Percentiles rank a stretch among this genome's conserved stretches.
Conservation (phyloP, 768 basidiomycete species). For the Coprinellus micaceus region DNA sequence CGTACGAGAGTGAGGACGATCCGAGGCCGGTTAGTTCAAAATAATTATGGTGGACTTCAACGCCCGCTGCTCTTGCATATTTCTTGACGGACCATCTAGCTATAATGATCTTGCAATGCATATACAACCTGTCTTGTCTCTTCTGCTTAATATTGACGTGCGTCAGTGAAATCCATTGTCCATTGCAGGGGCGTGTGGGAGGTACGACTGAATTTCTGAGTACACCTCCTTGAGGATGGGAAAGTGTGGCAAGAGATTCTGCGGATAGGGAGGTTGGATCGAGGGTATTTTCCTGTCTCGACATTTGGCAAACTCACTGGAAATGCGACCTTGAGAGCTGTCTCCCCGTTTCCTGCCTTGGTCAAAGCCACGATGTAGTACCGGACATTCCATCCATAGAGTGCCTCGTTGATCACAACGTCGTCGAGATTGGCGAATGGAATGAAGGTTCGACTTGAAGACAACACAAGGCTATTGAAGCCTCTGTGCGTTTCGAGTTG, state of each 20-base stretch:
- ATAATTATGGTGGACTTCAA: not conserved
- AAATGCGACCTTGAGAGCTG: constrained; percentile 52
- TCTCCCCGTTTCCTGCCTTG: constrained; percentile 22
- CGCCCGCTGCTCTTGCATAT: too few species aligned
- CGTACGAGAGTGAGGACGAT: constrained; percentile 73
- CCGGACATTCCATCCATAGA: constrained; percentile 67
- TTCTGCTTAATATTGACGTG: too few species aligned
- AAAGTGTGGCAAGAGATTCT: constrained; percentile 67
- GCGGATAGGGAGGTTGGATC: not conserved
- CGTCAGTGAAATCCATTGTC: not conserved
- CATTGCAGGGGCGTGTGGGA: constrained; percentile 19
- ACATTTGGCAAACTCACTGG: constrained; percentile 39
- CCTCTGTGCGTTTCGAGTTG: constrained; percentile 74
- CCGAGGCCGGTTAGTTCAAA: constrained; percentile 15
- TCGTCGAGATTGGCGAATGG: constrained; percentile 52
- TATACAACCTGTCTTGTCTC: too few species aligned
- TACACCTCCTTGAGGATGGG: constrained; percentile 58
- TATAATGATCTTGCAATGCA: not conserved
- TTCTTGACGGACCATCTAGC: not conserved
- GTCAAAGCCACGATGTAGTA: constrained; percentile 60
- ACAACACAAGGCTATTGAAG: constrained; percentile 35
- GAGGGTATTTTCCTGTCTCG: not conserved
- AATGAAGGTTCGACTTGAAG: constrained; percentile 52
- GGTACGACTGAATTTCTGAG: constrained; percentile 49
- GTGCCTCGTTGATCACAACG: constrained; percentile 70